phyloP scores from a whole-genome alignment of 495 filamentous ascomycete genomes.

The Penicillium subrubescens region DNA sequence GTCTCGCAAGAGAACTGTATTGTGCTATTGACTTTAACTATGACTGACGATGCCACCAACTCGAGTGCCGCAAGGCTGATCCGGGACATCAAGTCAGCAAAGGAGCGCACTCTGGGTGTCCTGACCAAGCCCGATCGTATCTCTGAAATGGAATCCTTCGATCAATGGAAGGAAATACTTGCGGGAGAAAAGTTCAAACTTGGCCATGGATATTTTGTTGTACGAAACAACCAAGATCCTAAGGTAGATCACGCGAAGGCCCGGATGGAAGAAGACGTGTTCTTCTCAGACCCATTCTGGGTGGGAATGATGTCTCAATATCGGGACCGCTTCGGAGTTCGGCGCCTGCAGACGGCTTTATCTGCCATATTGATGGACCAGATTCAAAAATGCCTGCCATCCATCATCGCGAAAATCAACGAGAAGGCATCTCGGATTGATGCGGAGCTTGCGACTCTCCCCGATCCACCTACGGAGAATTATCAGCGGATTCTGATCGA shows the following conservation, averaged over 20 bases:
- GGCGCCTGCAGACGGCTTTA: conserved; percentile 54
- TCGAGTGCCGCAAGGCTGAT: conserved; percentile 70
- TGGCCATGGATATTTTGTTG: conserved; percentile 67
- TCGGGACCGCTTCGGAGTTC: conserved; percentile 58
- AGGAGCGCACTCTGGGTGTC: conserved; percentile 68
- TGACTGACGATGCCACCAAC: conserved; percentile 72
- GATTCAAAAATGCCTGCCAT: conserved; percentile 61
- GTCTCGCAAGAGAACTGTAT: conserved; percentile 65
- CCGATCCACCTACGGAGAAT: conserved; percentile 54
- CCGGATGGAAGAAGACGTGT: conserved; percentile 56
- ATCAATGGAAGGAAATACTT: conserved; percentile 62
- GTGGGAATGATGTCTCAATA: conserved; percentile 45
- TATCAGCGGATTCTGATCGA: conserved; percentile 38
- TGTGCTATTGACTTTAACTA: conserved; percentile 72
- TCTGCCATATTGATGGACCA: conserved; percentile 56
- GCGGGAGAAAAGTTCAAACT: conserved; percentile 53
- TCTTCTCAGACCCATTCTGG: conserved; percentile 59
- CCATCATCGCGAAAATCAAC: conserved; percentile 59
- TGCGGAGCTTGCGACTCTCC: conserved; percentile 48
- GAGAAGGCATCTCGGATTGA: conserved; percentile 50
- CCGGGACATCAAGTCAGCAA: conserved; percentile 54
- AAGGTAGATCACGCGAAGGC: conserved; percentile 54
- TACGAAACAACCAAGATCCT: conserved; percentile 60
- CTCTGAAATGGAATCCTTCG: conserved; percentile 44
- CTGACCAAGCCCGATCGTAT: conserved; percentile 80